Evolutionary conservation across 768 basidiomycete genomes (phyloP), one percentile per base, ranked within the genome.

Genomic region (Boletellus ananiceps): DNA sequence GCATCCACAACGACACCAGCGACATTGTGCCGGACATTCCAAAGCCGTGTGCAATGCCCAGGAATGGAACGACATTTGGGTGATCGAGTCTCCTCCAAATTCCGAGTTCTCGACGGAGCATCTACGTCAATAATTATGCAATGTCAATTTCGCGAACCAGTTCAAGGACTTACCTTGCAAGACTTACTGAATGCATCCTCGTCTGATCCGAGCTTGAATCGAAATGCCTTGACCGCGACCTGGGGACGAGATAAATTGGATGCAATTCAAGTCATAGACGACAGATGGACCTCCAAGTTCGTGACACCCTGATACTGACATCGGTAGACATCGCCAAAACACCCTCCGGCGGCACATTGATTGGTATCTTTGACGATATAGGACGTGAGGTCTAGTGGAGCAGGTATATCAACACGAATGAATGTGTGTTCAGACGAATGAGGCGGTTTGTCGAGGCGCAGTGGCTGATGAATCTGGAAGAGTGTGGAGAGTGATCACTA

Each of bases 51-150:
- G n/a, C n/a, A n/a, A n/a, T n/a, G n/a, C n/a, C n/a, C n/a, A n/a
- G n/a, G n/a, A n/a, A n/a, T n/a, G n/a, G n/a, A n/a, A n/a, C n/a
- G n/a, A n/a, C n/a, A n/a, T n/a, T n/a, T n/a, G n/a, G n/a, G n/a
- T n/a, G n/a, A 68, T n/a, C n/a, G n/a, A n/a, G n/a, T n/a, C n/a
- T n/a, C n/a, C n/a, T n/a, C n/a, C n/a, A n/a, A n/a, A n/a, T 63
- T 15, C 57, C 58, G 8, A 69, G 50, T 25, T 68, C 67, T 27
- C 66, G 56, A 47, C 49, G 57, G 21, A 65, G 42, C 46, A 64
- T 53, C 67, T 64, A 5, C 1, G 4, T 31, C 0, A 5, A 5
- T 23, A 5, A 23, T 1, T 2, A 18, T 29, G 0, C 4, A 5
- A 13, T 6, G 7, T 9, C 1, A 5, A 37, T 2, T 19, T 32